Evolutionary conservation across 306 rosid species (phyloP).

Genomic region (Pachyrhizus erosus): DNA sequence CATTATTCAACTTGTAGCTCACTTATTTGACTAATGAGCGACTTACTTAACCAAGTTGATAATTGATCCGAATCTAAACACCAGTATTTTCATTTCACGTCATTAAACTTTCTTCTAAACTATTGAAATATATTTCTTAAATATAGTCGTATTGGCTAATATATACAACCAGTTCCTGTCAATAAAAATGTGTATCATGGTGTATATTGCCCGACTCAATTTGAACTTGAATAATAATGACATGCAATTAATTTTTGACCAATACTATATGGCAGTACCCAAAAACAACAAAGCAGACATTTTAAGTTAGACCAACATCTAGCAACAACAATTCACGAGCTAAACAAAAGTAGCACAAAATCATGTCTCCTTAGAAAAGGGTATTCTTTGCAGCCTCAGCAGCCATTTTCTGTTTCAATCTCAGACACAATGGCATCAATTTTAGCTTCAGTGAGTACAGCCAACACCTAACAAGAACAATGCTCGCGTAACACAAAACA

Average conservation of each 20-base stretch:
- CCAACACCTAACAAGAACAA: conserved; percentile 23
- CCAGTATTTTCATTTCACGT: background rate
- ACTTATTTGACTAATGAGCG: no score
- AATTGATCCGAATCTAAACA: background rate
- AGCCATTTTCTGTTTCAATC: conserved; percentile 75
- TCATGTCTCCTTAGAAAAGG: conserved; percentile 63
- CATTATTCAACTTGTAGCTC: background rate
- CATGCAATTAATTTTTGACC: conserved; percentile 36
- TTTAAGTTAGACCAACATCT: conserved; percentile 24
- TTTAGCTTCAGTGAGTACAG: conserved; percentile 33
- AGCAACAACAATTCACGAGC: conserved; percentile 28
- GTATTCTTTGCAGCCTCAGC: conserved; percentile 84
- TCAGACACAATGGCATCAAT: conserved; percentile 36
- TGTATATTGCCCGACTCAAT: background rate
- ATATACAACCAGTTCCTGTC: background rate
- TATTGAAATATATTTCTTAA: background rate
- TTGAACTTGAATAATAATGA: background rate
- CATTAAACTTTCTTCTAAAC: background rate
- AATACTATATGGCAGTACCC: background rate
- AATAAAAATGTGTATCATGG: background rate
- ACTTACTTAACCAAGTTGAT: no score
- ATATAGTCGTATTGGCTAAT: background rate
- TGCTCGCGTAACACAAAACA: conserved; percentile 6
- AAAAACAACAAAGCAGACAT: background rate
- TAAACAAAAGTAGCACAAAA: conserved; percentile 38